Base-by-base conservation (phyloP, 208 protist species). In the Crithidia bombi region DNA sequence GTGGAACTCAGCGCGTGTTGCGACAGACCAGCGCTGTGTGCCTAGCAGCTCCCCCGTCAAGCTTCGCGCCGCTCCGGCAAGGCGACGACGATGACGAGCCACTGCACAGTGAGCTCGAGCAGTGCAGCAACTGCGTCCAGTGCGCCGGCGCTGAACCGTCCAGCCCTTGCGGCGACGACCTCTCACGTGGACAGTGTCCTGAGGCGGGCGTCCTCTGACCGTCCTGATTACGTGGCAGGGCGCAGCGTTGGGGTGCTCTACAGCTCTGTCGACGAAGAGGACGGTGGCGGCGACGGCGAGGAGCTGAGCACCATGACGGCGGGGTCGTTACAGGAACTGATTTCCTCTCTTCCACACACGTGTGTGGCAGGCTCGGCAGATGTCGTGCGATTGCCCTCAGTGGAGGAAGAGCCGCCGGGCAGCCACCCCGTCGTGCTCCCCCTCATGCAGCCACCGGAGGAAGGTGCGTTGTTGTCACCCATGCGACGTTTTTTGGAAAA, bases 241-340 rank as follows among this genome's bases (percentile, higher is more conserved):
- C 36, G 25, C 50, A 19, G 11, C 7, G 44, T 1, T 0, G 5
- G 41, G 17, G 15, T 19, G 23, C 46, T 62, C 4, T 21, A 50
- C 32, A 19, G 47, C 21, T 19, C 36, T 12, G 59, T 30, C 3
- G 46, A 3, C 0, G 46, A 46, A 3, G 61, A 28, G 21, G 61
- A 23, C 9, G 44, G 9, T 5, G 59, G 19, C 17, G 44, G 19
- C 6, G 32, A 28, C 4, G 33, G 33, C 3, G 46, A 56, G 1
- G 44, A 46, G 47, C 46, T 66, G 46, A 66, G 61, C 33, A 35
- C 61, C 46, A 43, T 56, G 46, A 56, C 61, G 4, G 51, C 30
- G 5, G 35, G 44, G 30, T 66, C 61, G 23, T 14, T 56, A 32
- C n/a, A 30, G 19, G 61, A 66, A n/a, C 46, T 66, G 14, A 7